A percentile compares a stretch with the other conserved stretches of the same genome.
Evolutionary conservation across 2,329 filamentous ascomycete genomes (phyloP).

Genomic region (Penicillium sp.): DNA sequence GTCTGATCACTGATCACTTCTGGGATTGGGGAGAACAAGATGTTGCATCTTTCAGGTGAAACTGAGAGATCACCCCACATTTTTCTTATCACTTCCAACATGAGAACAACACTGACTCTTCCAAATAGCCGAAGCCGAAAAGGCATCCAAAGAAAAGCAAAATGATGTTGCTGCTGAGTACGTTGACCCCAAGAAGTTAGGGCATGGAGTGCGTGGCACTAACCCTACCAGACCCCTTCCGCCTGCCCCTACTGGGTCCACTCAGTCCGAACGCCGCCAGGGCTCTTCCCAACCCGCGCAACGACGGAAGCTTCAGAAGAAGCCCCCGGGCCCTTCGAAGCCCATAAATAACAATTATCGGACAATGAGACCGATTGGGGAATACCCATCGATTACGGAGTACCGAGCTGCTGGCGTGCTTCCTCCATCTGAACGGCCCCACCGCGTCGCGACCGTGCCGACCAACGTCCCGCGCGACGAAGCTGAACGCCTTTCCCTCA

Average conservation of each 20-base stretch:
- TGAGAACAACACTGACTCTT: not conserved
- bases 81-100: not conserved
- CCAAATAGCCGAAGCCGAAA: not conserved
- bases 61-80: not conserved
- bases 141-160: not conserved
- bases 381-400: conserved; percentile 18
- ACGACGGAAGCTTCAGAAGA: conserved; percentile 14
- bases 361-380: conserved; percentile 20
- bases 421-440: conserved; percentile 16
- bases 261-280: conserved; percentile 11
- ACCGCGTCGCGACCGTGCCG: conserved; percentile 9
- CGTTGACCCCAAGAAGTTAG: conserved; percentile 13
- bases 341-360: not conserved
- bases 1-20: not conserved
- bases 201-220: conserved; percentile 16
- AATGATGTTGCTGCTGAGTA: not conserved
- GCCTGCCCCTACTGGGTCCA: conserved; percentile 18
- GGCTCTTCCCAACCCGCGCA: conserved; percentile 12
- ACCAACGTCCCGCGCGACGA: conserved; percentile 6
- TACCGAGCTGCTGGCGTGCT: conserved; percentile 17
- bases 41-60: not conserved
- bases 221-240: conserved; percentile 17
- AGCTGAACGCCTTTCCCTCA: not conserved
- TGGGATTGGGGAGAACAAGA: not conserved
- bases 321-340: conserved; percentile 12